Evolutionary conservation across 345 rosid genomes (phyloP).

Genomic region (Viola odorata): DNA sequence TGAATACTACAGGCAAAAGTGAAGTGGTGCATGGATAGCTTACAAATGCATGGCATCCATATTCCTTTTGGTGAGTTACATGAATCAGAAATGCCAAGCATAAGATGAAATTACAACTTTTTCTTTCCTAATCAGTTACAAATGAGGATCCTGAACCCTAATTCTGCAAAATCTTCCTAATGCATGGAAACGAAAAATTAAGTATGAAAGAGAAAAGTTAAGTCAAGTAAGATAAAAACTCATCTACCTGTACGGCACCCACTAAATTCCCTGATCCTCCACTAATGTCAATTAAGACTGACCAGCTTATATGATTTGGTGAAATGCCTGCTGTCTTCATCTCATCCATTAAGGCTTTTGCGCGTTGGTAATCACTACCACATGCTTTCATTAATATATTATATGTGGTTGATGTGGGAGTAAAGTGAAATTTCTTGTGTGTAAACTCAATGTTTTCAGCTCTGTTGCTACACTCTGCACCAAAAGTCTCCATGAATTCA

Average conservation of each 20-base stretch:
- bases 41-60: no score
- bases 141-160: no score
- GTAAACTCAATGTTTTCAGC: slow-evolving; percentile 14
- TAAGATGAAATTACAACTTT: no score
- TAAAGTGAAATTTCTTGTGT: slow-evolving; percentile 44
- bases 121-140: no score
- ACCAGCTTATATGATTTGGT: slow-evolving; percentile 80
- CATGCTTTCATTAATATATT: slow-evolving; percentile 85
- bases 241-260: slow-evolving; percentile 67
- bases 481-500: slow-evolving; percentile 23
- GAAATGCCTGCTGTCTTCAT: slow-evolving; percentile 69
- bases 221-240: slow-evolving; percentile 6
- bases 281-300: slow-evolving; percentile 71
- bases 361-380: slow-evolving; percentile 60
- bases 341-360: slow-evolving; percentile 71
- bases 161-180: not conserved
- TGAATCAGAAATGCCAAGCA: no score
- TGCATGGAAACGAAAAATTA: not conserved
- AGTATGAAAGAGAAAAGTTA: not conserved
- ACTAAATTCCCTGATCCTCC: slow-evolving; percentile 66
- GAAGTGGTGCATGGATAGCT: no score
- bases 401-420: slow-evolving; percentile 67
- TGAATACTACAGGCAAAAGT: no score
- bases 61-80: no score
- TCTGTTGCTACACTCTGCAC: slow-evolving; percentile 20